Evolutionary conservation across 2,329 filamentous ascomycete genomes (phyloP), one percentile per base, ranked within the genome.

Genomic region (Aspergillus melleus): DNA sequence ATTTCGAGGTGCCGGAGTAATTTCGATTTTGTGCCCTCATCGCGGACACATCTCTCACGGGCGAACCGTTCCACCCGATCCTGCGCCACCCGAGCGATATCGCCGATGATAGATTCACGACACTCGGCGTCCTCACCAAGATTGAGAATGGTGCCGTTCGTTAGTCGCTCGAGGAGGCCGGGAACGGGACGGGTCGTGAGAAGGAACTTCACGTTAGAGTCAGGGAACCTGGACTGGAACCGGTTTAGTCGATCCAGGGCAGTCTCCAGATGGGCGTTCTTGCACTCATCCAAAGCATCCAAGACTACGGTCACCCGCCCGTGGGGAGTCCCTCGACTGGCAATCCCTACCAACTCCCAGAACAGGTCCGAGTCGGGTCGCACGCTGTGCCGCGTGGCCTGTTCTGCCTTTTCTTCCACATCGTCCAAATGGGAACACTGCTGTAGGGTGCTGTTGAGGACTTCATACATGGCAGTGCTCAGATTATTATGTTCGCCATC

Each of bases 281-380:
- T 22, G 30, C 50, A 52, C 50, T 52, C 50, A 22, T 52, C 50
- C 50, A 52, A 32, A 39, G 50, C 50, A 39, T 52, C 50, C 30
- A 52, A 20, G 50, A 52, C 11, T 3, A 52, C 30, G 9, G 50
- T 22, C n/a, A 52, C 50, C 50, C 19, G 50, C 8, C 19, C 50
- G 26, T 52, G 50, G 8, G 50, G 26, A 32, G 50, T 39, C 14
- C 30, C 50, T 16, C 30, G 30, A 22, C 30, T 39, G 50, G 50
- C 50, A 9, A 39, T 39, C 20, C 19, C 50, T 2, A 52, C 9
- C 26, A 52, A 16, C 16, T 52, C 50, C 50, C 50, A 52, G 10
- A 52, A 52, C 16, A 52, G 50, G n/a, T 52, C 50, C 14, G 50
- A 52, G 30, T 52, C 50, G 14, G 50, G 50, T 32, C 19, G 30